These are phyloP conservation scores for Ustilago lituana DNA, from an alignment of 1,284 basidiomycete genomes.

Conservation along the genomic window DNA sequence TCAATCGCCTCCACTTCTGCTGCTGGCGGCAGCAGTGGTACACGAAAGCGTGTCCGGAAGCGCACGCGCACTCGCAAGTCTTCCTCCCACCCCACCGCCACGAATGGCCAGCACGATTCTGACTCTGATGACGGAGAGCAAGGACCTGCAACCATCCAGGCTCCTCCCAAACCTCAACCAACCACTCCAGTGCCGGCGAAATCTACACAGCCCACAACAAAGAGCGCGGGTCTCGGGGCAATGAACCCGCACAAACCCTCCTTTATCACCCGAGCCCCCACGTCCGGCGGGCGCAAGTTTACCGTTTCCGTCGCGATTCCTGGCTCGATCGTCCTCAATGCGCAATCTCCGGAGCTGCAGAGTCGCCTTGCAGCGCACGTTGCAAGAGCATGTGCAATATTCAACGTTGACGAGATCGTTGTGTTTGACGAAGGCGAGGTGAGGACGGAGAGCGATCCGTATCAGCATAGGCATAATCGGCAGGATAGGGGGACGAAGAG, in stretches of 20 bases:
- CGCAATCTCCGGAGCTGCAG: slow-evolving; percentile 65
- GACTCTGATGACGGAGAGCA: too few relatives aligned
- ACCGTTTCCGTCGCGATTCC: slow-evolving; percentile 65
- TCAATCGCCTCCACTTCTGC: slow-evolving; percentile 8
- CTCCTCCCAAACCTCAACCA: too few relatives aligned
- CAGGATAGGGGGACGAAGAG: slow-evolving; percentile 15
- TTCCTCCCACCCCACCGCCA: too few relatives aligned
- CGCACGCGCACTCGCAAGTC: background rate
- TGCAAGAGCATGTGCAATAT: slow-evolving; percentile 65
- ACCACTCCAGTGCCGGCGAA: too few relatives aligned
- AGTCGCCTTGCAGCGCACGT: slow-evolving; percentile 63
- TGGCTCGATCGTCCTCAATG: slow-evolving; percentile 64
- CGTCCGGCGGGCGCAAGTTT: slow-evolving; percentile 30
- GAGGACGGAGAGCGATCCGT: slow-evolving; percentile 15
- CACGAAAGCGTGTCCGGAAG: slow-evolving; percentile 30
- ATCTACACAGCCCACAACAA: background rate
- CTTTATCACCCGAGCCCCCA: slow-evolving; percentile 29
- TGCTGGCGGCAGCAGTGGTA: background rate
- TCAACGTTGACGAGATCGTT: slow-evolving; percentile 66
- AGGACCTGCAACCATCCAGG: too few relatives aligned
- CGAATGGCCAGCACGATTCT: too few relatives aligned
- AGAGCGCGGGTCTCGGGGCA: background rate
- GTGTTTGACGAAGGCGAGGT: slow-evolving; percentile 56
- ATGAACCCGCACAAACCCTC: slow-evolving; percentile 55
- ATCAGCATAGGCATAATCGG: slow-evolving; percentile 32